Evolutionary conservation across 2,329 filamentous ascomycete genomes (phyloP).

Genomic region (Ramichloridium luteum): DNA sequence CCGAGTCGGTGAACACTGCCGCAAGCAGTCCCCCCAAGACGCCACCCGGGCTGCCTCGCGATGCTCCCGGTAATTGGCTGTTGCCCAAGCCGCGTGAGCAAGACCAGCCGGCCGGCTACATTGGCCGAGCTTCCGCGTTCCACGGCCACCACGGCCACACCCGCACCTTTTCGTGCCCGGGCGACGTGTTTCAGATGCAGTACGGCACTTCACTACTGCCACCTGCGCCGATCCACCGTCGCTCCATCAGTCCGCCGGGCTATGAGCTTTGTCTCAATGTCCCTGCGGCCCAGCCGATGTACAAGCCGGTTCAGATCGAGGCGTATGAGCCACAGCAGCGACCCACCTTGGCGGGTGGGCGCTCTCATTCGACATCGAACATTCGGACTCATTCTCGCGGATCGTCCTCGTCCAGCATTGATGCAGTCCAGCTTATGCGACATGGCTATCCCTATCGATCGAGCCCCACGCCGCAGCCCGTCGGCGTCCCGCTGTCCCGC

Average conservation of each 20-base stretch:
- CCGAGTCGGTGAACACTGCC: slow-evolving; percentile 20
- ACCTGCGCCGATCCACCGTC: slow-evolving; percentile 9
- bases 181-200: slow-evolving; percentile 17
- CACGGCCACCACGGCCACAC: slow-evolving; percentile 13
- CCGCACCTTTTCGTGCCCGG: slow-evolving; percentile 19
- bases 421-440: slow-evolving; percentile 31
- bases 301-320: no score
- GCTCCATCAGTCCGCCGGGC: slow-evolving; percentile 18
- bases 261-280: slow-evolving; percentile 7
- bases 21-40: slow-evolving; percentile 18
- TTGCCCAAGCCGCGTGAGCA: slow-evolving; percentile 19
- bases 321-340: no score
- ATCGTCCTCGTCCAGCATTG: slow-evolving; percentile 22
- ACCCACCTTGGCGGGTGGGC: no score
- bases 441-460: slow-evolving; percentile 66
- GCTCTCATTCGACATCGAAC: no score
- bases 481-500: slow-evolving; percentile 19
- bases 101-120: slow-evolving; percentile 18
- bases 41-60: not conserved
- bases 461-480: slow-evolving; percentile 26
- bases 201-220: slow-evolving; percentile 16
- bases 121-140: slow-evolving; percentile 4
- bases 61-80: slow-evolving; percentile 16
- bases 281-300: slow-evolving; percentile 9
- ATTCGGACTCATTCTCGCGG: slow-evolving; percentile 22